Conservation (phyloP, 768 basidiomycete genomes). For the Rhodotorula kratochvilovae region DNA sequence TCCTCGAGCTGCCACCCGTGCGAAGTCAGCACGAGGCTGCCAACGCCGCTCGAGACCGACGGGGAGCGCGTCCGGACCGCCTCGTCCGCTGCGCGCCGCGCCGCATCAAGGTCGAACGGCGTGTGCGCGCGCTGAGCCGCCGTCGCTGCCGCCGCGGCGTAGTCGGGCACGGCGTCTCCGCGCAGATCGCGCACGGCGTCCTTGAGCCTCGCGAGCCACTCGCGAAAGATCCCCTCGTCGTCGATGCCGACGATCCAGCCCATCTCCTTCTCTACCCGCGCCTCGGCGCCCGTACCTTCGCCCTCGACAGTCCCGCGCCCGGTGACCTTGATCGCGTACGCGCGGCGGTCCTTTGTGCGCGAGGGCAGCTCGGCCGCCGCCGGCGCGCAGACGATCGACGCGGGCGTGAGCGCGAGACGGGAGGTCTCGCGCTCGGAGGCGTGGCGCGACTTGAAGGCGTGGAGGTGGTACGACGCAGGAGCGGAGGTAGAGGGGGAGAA, state of each 20-base stretch:
- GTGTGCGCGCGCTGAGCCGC: not conserved
- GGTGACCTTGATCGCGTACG: not conserved
- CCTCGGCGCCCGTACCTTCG: not conserved
- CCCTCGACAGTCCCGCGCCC: not conserved
- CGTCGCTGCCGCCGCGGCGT: no score
- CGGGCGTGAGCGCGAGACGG: not conserved
- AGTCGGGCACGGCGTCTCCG: no score
- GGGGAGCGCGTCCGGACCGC: not conserved
- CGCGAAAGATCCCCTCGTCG: not conserved
- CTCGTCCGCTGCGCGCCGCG: not conserved
- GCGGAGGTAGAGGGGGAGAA: not conserved
- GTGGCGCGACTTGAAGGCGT: not conserved
- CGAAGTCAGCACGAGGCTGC: not conserved
- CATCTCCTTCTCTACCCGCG: not conserved
- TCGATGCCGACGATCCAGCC: slow-evolving; percentile 10
- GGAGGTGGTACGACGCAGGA: not conserved
- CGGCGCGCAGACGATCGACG: not conserved
- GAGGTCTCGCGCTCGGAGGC: not conserved
- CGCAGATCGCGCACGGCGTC: slow-evolving; percentile 34
- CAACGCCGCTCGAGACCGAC: not conserved
- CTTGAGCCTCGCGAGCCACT: slow-evolving; percentile 3
- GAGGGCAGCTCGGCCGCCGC: not conserved
- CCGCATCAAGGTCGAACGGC: not conserved
- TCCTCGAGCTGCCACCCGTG: not conserved
- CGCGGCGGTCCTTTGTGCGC: no score